phyloP scores from a whole-genome alignment of 2,329 filamentous ascomycete species.

The Fusarium irregulare region DNA sequence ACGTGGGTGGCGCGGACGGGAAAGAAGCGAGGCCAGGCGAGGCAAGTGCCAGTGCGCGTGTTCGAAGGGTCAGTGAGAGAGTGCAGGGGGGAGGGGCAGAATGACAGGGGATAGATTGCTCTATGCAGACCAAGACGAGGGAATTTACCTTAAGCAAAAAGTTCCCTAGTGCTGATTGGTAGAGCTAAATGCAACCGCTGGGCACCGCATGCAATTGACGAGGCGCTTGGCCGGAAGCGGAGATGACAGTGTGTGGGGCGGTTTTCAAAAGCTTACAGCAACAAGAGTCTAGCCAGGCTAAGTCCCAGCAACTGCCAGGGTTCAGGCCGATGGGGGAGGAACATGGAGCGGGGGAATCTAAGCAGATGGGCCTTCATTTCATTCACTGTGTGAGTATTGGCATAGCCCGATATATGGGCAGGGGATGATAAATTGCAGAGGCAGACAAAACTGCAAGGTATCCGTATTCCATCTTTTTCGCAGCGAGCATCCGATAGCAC shows the following conservation, averaged over 20 bases:
- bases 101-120: conserved; percentile 19
- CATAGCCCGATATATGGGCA: conserved; percentile 5
- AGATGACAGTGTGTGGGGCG: conserved; percentile 39
- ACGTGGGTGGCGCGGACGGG: conserved; percentile 48
- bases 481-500: background rate
- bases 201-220: conserved; percentile 47
- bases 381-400: conserved; percentile 14
- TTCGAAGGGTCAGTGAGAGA: conserved; percentile 32
- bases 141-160: conserved; percentile 40
- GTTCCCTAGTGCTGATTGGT: conserved; percentile 35
- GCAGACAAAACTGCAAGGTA: conserved; percentile 8
- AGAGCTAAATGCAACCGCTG: conserved; percentile 28
- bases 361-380: conserved; percentile 26
- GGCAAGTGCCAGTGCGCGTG: conserved; percentile 39
- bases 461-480: conserved; percentile 13
- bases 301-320: conserved; percentile 29
- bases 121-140: conserved; percentile 27
- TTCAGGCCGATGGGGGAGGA: conserved; percentile 33
- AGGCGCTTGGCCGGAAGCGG: conserved; percentile 46
- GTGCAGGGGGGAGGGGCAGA: conserved; percentile 14
- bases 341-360: conserved; percentile 36
- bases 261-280: conserved; percentile 30
- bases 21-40: conserved; percentile 56
- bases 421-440: conserved; percentile 22
- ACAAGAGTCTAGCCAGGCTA: conserved; percentile 22